A percentile compares a stretch with the other conserved stretches of the same genome.
phyloP scores from a whole-genome alignment of 2,329 filamentous ascomycete genomes.

The Blastomyces parvus region DNA sequence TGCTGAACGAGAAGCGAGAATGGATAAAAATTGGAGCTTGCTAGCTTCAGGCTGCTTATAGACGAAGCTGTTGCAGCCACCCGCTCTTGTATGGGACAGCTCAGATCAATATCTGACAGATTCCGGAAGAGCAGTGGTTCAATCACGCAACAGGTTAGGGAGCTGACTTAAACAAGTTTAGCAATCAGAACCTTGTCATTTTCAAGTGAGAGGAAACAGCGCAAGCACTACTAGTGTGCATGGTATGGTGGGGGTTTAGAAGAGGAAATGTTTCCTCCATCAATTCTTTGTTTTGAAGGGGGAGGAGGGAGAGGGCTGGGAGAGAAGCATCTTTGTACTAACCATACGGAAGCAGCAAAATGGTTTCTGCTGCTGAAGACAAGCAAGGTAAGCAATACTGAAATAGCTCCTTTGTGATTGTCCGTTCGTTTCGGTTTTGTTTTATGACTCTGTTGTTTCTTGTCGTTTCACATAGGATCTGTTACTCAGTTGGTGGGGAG shows the following conservation, averaged over 20 bases:
- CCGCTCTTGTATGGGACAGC: conserved; percentile 9
- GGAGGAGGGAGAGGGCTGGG: neutral
- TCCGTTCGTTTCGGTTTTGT: conserved; percentile 4
- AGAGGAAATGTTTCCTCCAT: conserved; percentile 4
- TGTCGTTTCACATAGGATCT: conserved; percentile 4
- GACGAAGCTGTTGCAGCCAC: conserved; percentile 16
- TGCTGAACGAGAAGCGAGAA: neutral
- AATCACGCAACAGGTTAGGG: conserved; percentile 12
- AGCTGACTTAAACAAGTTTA: conserved; percentile 1
- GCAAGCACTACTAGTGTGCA: conserved; percentile 4
- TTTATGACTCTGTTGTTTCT: conserved; percentile 6
- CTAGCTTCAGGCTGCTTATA: conserved; percentile 10
- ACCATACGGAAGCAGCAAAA: conserved; percentile 8
- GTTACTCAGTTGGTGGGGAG: conserved; percentile 1
- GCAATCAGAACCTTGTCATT: conserved; percentile 5
- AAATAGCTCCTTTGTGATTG: conserved; percentile 7
- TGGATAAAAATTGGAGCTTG: conserved; percentile 2
- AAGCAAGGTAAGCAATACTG: neutral
- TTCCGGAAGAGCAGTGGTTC: conserved; percentile 4
- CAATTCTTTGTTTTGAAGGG: conserved; percentile 8
- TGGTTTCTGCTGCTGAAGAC: conserved; percentile 4
- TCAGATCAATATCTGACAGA: conserved; percentile 6
- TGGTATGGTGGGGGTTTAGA: conserved; percentile 3
- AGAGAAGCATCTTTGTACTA: conserved; percentile 3
- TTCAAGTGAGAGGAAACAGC: conserved; percentile 1